Base-by-base conservation (phyloP, 257 asterid species). In the Przewalskia tangutica region DNA sequence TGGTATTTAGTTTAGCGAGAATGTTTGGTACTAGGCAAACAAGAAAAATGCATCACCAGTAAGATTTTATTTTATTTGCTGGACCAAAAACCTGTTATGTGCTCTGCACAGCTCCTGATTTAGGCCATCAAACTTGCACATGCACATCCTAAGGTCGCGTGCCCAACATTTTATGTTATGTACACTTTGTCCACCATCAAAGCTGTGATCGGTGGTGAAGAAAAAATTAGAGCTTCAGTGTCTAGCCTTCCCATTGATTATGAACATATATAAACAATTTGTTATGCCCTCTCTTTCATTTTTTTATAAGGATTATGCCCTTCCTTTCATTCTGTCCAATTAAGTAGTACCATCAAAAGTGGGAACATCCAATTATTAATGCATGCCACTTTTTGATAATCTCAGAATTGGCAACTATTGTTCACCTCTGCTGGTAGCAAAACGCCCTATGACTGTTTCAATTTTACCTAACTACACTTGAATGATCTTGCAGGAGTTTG, bases 401-500 rank as follows among this genome's bases (percentile, higher is more conserved):
- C 63, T 50, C 80, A 50, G 27, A 18, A 50, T 75, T 50, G 80
- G 23, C 16, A 75, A 27, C 48, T 75, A 14, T 75, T 50, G 23
- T 23, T 73, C 23, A 75, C 16, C 46, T 27, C 46, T 75, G 46
- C 50, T 75, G 62, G 13, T 75, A 50, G 63, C 59, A 73, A 75
- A 50, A 75, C 4, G 5, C 1, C 2, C 80, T 51, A 14, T 51
- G 80, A 14, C 12, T 73, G 14, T 81, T 81, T 65, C 55, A 14
- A 51, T 62, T 75, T 50, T 32, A 50, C 62, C 48, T 75, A 75
- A 51, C 66, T 58, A 65, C 59, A 23, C 54, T 50, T 65, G 77
- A 81, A 50, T 68, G 51, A 27, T 81, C 65, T 81, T 51, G 83
- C 79, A 81, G 83, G 62, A 81, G 77, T 18, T 80, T 65, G 83